A percentile compares a stretch with the other conserved stretches of the same genome.
Conservation (phyloP, 75 land plant genomes). For the Sequoia sempervirens region DNA sequence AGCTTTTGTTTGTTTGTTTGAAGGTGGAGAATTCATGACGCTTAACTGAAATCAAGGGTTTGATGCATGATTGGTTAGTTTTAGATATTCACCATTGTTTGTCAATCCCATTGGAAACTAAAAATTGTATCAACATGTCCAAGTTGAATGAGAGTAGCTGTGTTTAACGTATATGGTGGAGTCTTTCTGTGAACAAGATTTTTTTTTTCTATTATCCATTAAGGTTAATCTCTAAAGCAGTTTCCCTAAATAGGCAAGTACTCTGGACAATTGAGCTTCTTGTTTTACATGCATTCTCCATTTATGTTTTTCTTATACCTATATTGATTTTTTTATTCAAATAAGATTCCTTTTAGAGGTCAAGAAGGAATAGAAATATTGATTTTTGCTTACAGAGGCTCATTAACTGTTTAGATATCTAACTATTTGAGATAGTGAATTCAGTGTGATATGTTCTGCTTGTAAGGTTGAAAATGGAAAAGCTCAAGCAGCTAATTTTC, state of each 20-base stretch:
- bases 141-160: not conserved
- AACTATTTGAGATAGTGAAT: not conserved
- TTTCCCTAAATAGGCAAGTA: not conserved
- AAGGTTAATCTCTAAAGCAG: not conserved
- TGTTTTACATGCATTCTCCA: not conserved
- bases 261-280: not conserved
- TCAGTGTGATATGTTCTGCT: conserved; percentile 1
- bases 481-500: conserved; percentile 99
- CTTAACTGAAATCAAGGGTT: not conserved
- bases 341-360: not conserved
- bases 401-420: not conserved
- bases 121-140: not conserved
- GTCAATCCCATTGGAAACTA: not conserved
- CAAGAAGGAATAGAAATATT: not conserved
- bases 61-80: not conserved
- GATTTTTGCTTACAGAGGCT: not conserved
- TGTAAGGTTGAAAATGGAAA: conserved; percentile 97
- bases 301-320: not conserved
- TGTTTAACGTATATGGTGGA: not conserved
- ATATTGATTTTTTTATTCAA: not conserved
- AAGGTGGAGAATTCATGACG: not conserved
- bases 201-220: not conserved
- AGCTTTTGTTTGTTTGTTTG: not conserved
- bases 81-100: not conserved
- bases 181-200: not conserved